Conservation (phyloP, 352 stramenopile genomes). For the Globisporangium perplexum region DNA sequence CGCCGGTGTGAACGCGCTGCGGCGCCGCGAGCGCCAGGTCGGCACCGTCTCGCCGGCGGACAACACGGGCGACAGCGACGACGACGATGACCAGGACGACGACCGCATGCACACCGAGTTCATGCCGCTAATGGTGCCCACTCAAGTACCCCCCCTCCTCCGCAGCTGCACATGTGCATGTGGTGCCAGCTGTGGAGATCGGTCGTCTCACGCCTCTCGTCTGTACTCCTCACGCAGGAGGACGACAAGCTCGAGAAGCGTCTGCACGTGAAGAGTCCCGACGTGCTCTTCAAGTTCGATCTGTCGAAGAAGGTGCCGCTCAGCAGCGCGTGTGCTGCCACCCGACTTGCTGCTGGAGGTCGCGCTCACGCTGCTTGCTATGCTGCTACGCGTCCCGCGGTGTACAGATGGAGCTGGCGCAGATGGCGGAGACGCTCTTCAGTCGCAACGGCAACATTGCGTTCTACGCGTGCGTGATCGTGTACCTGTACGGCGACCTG, state of each 20-base stretch:
- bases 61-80: constrained; percentile 24
- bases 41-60: constrained; percentile 6
- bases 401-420: constrained; percentile 75
- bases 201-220: neutral
- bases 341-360: too few relatives aligned
- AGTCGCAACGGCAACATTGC: constrained; percentile 52
- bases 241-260: constrained; percentile 52
- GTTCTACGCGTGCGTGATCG: constrained; percentile 76
- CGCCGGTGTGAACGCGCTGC: constrained; percentile 72
- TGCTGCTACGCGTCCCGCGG: neutral
- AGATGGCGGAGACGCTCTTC: constrained; percentile 81
- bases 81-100: constrained; percentile 32
- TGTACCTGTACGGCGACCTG: constrained; percentile 85
- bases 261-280: constrained; percentile 26
- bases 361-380: neutral
- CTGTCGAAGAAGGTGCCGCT: constrained; percentile 65
- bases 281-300: constrained; percentile 50
- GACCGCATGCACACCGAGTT: constrained; percentile 44
- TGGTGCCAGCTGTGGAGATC: neutral
- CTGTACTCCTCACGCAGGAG: constrained; percentile 18
- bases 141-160: constrained; percentile 41
- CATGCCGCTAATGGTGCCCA: constrained; percentile 72
- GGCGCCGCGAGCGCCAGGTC: constrained; percentile 41
- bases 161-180: neutral
- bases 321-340: neutral